Evolutionary conservation across 139 green algal species (phyloP), one percentile per base, ranked within the genome.

Genomic region (Coccomyxa sp.): DNA sequence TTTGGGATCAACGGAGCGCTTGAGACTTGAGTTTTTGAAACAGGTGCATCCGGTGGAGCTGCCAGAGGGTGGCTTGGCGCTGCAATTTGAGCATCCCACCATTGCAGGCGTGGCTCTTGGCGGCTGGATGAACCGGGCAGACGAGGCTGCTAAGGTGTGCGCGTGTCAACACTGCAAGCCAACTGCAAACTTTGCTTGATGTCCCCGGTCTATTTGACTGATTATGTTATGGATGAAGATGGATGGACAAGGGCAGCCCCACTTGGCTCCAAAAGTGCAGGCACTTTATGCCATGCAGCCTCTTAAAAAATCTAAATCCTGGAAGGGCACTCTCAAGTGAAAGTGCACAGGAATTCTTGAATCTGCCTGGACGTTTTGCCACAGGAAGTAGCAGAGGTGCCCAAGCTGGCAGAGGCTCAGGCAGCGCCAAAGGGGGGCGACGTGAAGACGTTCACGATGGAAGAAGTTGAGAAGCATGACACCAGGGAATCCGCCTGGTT

Each of bases 401-500:
- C 38, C 3, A 51, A 51, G 38, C 38, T 51, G 38, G 38, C 38
- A 51, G 38, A 51, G 38, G 38, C 38, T 51, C 38, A 67, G 63
- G 63, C 18, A 28, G 63, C 63, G 18, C 21, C 63, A 21, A 71
- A 71, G 63, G 63, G 18, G 21, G 63, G 21, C 63, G 71, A 25
- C 23, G 23, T 31, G 71, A 25, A 32, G 71, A 77, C 31, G 10
- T 80, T 32, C 31, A 57, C 16, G 0, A 80, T 80, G 76, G 76
- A 28, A 28, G 76, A 97, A 82, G 86, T 97, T 77, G 87, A 90
- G 83, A 81, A 82, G 86, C 93, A 97, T 75, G 83, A 87, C 82
- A 92, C 59, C 71, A 80, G 83, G 81, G 91, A 95, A 30, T 93
- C 89, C 58, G 87, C 86, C 30, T 99, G 96, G 96, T 99, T 99